phyloP scores from a whole-genome alignment of 148 eudicot genomes.

The Camellia japonica region DNA sequence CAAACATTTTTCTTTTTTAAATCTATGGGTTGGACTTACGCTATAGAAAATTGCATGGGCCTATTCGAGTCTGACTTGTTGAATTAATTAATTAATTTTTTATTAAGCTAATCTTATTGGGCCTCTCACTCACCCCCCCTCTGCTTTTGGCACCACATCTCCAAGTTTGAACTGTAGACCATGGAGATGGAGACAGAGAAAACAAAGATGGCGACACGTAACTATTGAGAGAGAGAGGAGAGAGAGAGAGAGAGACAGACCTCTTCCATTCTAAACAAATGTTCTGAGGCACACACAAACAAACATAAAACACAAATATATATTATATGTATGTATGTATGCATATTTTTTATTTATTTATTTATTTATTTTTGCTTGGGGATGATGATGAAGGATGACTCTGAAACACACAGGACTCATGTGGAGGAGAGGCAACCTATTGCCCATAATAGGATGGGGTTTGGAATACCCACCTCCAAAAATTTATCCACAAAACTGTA shows the following conservation, averaged over 20 bases:
- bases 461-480: constrained; percentile 62
- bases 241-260: neutral
- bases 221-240: too few species aligned
- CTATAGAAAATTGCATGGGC: too few species aligned
- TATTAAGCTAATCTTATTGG: too few species aligned
- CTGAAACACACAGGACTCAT: constrained; percentile 56
- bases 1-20: too few species aligned
- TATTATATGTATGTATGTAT: neutral
- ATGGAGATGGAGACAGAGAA: too few species aligned
- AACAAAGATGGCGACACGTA: neutral
- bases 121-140: too few species aligned
- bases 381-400: constrained; percentile 39
- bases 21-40: too few species aligned
- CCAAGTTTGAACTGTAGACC: too few species aligned
- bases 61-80: too few species aligned
- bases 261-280: neutral
- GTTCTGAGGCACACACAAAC: neutral
- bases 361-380: neutral
- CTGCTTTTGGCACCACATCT: too few species aligned
- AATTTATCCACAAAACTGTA: constrained; percentile 25
- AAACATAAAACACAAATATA: neutral
- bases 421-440: constrained; percentile 51
- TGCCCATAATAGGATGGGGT: constrained; percentile 39
- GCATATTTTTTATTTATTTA: neutral
- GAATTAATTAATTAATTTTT: too few species aligned